Evolutionary conservation across 345 rosid genomes (phyloP).

Genomic region (Raphanus sativus): DNA sequence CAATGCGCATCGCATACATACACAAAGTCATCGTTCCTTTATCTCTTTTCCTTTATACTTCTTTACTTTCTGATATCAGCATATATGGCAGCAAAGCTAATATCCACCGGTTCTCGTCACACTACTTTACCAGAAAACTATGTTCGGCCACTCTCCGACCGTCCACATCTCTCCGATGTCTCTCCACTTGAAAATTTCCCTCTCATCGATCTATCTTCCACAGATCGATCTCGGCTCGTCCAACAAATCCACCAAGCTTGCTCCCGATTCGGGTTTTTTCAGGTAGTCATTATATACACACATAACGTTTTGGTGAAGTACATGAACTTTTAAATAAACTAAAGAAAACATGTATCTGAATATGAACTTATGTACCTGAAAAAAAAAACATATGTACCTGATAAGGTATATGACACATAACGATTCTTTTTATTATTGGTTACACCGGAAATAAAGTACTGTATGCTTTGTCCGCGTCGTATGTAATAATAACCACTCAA

Average conservation of each 20-base stretch:
- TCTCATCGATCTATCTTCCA: constrained; percentile 56
- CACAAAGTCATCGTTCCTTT: constrained; percentile 8
- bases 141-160: constrained; percentile 66
- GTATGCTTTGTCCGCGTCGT: background rate
- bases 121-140: constrained; percentile 61
- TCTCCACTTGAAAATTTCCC: constrained; percentile 55
- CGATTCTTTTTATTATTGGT: background rate
- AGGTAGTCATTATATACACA: constrained; percentile 42
- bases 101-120: constrained; percentile 57
- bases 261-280: constrained; percentile 59
- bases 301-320: background rate
- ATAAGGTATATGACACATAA: background rate
- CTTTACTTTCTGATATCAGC: constrained; percentile 3
- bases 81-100: constrained; percentile 57
- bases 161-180: constrained; percentile 67
- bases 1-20: background rate
- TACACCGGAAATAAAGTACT: background rate
- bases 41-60: constrained; percentile 18
- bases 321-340: background rate
- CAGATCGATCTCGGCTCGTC: constrained; percentile 45
- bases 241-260: constrained; percentile 59
- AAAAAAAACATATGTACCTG: background rate
- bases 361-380: background rate
- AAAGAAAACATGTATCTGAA: background rate
- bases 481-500: background rate